phyloP scores from a whole-genome alignment of 2,329 filamentous ascomycete species.

The Aspergillus quadrilineatus region DNA sequence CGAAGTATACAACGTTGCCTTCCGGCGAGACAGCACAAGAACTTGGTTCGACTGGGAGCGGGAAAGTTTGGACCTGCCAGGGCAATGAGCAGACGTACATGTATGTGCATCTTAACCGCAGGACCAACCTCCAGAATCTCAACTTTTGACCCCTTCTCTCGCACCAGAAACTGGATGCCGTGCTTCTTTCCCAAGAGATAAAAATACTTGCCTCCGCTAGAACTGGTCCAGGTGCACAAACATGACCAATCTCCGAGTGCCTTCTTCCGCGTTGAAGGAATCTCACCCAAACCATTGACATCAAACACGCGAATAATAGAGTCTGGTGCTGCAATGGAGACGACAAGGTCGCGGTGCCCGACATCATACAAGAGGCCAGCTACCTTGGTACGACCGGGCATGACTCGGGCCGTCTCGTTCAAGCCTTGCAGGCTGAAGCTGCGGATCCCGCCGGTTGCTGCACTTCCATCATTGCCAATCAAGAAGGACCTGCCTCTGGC shows the following conservation, averaged over 20 bases:
- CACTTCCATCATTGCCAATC: slow-evolving; percentile 10
- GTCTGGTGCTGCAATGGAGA: slow-evolving; percentile 3
- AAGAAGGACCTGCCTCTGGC: neutral
- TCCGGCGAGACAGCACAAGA: slow-evolving; percentile 44
- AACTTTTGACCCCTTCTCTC: neutral
- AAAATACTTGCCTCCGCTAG: slow-evolving; percentile 1
- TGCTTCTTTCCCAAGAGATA: slow-evolving; percentile 12
- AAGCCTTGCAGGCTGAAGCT: neutral
- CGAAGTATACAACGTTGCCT: slow-evolving; percentile 32
- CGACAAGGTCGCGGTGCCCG: neutral
- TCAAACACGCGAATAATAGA: slow-evolving; percentile 1
- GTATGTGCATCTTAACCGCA: neutral
- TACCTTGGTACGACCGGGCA: slow-evolving; percentile 8
- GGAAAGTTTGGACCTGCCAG: slow-evolving; percentile 40
- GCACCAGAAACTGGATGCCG: slow-evolving; percentile 9
- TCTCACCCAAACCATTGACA: slow-evolving; percentile 1
- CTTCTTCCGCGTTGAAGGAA: neutral
- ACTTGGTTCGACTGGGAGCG: slow-evolving; percentile 43
- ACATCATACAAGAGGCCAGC: slow-evolving; percentile 6
- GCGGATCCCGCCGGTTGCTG: slow-evolving; percentile 6
- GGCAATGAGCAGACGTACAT: neutral
- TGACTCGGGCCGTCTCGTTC: neutral
- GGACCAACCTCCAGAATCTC: slow-evolving; percentile 5
- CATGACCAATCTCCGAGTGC: slow-evolving; percentile 11
- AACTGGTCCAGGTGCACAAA: slow-evolving; percentile 8